phyloP scores from a whole-genome alignment of 257 asterid species.

The Nicotiana undulata region DNA sequence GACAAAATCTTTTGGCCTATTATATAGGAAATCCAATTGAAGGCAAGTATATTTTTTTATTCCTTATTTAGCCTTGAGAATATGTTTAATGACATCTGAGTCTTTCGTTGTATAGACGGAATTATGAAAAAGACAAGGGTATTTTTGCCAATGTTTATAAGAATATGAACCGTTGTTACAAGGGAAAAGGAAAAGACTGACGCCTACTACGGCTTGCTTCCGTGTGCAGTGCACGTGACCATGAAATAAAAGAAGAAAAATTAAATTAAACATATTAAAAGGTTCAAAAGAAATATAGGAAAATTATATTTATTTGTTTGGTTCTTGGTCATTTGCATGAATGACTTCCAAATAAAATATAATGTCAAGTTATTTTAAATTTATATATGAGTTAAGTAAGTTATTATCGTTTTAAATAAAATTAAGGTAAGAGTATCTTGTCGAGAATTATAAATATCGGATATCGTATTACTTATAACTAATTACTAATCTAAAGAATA shows the following conservation, averaged over 20 bases:
- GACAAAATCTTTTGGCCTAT: not conserved
- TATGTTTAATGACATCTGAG: not conserved
- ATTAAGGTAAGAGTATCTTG: too few species aligned
- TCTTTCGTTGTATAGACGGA: not conserved
- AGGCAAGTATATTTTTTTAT: not conserved
- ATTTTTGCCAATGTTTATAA: not conserved
- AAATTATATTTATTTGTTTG: not conserved
- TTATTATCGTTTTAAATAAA: too few species aligned
- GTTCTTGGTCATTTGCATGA: not conserved
- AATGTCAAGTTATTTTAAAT: too few species aligned
- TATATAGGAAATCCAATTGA: not conserved
- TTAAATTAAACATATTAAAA: too few species aligned
- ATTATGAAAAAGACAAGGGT: not conserved
- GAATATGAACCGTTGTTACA: not conserved
- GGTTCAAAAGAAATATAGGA: not conserved
- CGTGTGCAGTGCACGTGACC: not conserved
- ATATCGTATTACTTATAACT: too few species aligned
- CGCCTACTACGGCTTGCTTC: not conserved
- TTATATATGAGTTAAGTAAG: not conserved
- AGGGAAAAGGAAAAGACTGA: too few species aligned
- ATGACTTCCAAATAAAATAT: not conserved
- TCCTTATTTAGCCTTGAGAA: not conserved
- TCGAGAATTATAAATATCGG: too few species aligned
- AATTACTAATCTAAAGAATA: too few species aligned
- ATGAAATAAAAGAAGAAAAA: not conserved